phyloP scores from a whole-genome alignment of 768 basidiomycete species.

The Termitomyces sp. region DNA sequence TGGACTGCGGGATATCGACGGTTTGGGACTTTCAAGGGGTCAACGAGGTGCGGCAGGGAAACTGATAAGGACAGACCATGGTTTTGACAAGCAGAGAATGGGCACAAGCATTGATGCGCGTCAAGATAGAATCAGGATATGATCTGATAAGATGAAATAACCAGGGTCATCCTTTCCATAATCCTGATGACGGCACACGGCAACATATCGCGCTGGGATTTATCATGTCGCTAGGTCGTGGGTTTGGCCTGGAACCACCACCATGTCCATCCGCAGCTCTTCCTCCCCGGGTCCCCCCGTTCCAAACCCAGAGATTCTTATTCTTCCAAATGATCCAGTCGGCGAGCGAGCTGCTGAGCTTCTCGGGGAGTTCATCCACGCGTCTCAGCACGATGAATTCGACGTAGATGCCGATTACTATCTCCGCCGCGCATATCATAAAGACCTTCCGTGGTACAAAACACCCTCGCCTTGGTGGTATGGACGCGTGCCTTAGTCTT shows the following conservation, averaged over 20 bases:
- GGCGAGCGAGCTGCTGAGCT: conserved; percentile 42
- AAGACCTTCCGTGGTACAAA: conserved; percentile 66
- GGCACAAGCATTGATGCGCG: neutral
- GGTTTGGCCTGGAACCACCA: conserved; percentile 2
- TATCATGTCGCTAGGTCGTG: conserved; percentile 1
- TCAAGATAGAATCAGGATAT: conserved; percentile 13
- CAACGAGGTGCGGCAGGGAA: conserved; percentile 1
- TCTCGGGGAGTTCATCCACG: conserved; percentile 39
- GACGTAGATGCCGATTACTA: conserved; percentile 20
- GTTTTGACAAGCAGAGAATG: neutral
- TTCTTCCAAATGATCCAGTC: conserved; percentile 40
- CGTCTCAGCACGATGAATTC: conserved; percentile 27
- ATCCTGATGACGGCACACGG: neutral
- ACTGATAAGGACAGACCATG: conserved; percentile 27
- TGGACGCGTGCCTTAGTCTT: conserved; percentile 12
- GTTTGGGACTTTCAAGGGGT: conserved; percentile 49
- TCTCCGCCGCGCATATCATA: conserved; percentile 5
- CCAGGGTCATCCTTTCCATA: neutral
- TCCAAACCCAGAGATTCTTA: conserved; percentile 28
- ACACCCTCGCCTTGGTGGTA: conserved; percentile 72
- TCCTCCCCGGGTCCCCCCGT: conserved; percentile 18
- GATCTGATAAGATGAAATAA: conserved; percentile 15
- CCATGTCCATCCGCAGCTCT: conserved; percentile 6
- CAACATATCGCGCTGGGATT: neutral
- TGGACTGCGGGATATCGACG: conserved; percentile 78